These are phyloP conservation scores for Pythium monospermum DNA, from an alignment of 352 stramenopile genomes.

Conservation along the genomic window DNA sequence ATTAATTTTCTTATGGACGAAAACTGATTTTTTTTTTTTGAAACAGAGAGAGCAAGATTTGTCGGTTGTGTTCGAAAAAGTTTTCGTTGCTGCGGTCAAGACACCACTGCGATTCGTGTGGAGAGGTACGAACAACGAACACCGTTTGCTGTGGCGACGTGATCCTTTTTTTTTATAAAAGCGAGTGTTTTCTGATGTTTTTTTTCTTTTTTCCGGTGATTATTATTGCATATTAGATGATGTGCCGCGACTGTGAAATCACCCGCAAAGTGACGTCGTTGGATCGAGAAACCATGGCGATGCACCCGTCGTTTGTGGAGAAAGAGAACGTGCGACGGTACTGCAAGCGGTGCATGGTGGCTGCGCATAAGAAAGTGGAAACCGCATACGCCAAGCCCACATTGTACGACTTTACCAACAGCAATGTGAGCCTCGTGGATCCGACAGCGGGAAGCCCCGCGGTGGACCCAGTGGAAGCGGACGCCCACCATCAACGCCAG, in stretches of 20 bases:
- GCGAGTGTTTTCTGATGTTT: too few relatives aligned
- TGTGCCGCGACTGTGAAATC: conserved; percentile 64
- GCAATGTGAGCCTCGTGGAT: conserved; percentile 20
- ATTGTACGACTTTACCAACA: conserved; percentile 32
- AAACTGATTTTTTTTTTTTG: background rate
- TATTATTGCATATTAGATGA: conserved; percentile 33
- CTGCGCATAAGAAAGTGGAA: conserved; percentile 37
- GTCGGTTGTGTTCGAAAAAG: conserved; percentile 68
- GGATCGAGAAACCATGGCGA: conserved; percentile 34
- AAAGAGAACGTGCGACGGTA: conserved; percentile 40
- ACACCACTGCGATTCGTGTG: conserved; percentile 60
- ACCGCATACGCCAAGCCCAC: conserved; percentile 23
- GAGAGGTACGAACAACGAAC: conserved; percentile 44
- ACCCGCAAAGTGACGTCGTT: conserved; percentile 46
- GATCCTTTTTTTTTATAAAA: too few relatives aligned
- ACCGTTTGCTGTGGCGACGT: too few relatives aligned
- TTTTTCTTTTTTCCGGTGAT: too few relatives aligned
- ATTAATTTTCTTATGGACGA: background rate
- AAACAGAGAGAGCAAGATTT: conserved; percentile 51
- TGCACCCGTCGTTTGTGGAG: conserved; percentile 26
- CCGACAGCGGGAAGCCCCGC: conserved; percentile 22
- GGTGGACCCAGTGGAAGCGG: conserved; percentile 18
- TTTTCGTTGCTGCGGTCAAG: conserved; percentile 63
- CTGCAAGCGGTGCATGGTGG: conserved; percentile 53
- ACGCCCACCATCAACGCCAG: too few relatives aligned